A percentile compares a stretch with the other conserved stretches of the same genome.
Conservation (phyloP, 2,329 filamentous ascomycete species). For the Diaporthe citriasiana region DNA sequence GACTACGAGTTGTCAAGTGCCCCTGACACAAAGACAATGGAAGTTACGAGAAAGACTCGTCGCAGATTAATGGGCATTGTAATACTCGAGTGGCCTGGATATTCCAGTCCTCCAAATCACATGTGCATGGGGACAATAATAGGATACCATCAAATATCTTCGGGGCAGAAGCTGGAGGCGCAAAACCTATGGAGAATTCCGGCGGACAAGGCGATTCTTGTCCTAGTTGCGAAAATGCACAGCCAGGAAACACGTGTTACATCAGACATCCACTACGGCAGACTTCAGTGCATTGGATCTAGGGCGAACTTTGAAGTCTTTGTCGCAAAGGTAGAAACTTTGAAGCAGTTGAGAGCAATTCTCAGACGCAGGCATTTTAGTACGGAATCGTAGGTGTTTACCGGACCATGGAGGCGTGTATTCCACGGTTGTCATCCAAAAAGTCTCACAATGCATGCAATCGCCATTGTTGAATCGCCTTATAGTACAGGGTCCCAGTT, state of each 20-base stretch:
- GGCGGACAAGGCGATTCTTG: background rate
- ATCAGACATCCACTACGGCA: background rate
- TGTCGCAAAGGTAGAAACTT: too few species aligned
- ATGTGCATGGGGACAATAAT: too few species aligned
- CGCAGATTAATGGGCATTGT: too few species aligned
- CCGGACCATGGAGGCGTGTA: background rate
- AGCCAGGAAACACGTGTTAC: background rate
- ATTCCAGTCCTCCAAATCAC: background rate
- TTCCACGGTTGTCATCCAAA: accelerated
- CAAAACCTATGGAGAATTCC: too few species aligned
- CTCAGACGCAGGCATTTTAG: background rate
- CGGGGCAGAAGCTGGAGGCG: background rate
- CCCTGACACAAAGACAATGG: background rate
- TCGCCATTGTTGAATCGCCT: background rate
- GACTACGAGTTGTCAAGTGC: too few species aligned
- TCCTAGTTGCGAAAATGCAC: background rate
- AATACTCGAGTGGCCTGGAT: background rate
- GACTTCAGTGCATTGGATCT: background rate
- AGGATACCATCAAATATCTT: background rate
- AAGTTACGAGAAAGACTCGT: background rate
- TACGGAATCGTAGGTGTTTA: background rate
- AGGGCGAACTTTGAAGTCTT: too few species aligned
- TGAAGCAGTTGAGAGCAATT: background rate
- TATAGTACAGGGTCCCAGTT: constrained; percentile 56
- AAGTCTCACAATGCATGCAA: too few species aligned